phyloP scores from a whole-genome alignment of 106 monocot species.

The Xerophyta viscosa region DNA sequence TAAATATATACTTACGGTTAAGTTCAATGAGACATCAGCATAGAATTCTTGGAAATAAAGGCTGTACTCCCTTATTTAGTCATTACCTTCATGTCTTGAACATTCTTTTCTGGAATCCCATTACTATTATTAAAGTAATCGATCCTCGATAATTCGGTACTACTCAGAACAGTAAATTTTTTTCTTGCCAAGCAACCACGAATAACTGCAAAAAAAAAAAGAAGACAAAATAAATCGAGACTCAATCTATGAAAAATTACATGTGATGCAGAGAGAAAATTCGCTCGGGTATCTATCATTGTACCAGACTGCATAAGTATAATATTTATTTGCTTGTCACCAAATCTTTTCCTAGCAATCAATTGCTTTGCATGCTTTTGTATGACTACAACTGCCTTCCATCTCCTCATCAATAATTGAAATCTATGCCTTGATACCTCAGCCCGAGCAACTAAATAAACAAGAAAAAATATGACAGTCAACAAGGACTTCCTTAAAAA shows the following conservation, averaged over 20 bases:
- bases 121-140: not conserved
- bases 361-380: slow-evolving; percentile 21
- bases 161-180: slow-evolving; percentile 8
- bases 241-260: no score
- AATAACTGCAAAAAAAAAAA: slow-evolving; percentile 21
- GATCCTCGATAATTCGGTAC: slow-evolving; percentile 1
- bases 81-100: slow-evolving; percentile 23
- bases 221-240: not conserved
- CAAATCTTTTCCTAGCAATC: slow-evolving; percentile 9
- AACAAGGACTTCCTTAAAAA: no score
- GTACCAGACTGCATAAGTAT: slow-evolving; percentile 20
- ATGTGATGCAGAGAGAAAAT: no score
- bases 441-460: slow-evolving; percentile 18
- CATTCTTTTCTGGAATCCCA: not conserved
- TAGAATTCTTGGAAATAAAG: no score
- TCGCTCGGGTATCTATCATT: no score
- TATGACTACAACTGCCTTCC: slow-evolving; percentile 16
- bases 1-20: no score
- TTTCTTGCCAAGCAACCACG: slow-evolving; percentile 42
- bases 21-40: no score
- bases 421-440: slow-evolving; percentile 20
- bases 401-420: slow-evolving; percentile 5
- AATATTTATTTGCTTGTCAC: slow-evolving; percentile 3
- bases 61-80: no score
- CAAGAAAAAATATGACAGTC: no score